These are phyloP conservation scores for Fusarium sp. DNA, from an alignment of 2,329 filamentous ascomycete species.

Conservation along the genomic window DNA sequence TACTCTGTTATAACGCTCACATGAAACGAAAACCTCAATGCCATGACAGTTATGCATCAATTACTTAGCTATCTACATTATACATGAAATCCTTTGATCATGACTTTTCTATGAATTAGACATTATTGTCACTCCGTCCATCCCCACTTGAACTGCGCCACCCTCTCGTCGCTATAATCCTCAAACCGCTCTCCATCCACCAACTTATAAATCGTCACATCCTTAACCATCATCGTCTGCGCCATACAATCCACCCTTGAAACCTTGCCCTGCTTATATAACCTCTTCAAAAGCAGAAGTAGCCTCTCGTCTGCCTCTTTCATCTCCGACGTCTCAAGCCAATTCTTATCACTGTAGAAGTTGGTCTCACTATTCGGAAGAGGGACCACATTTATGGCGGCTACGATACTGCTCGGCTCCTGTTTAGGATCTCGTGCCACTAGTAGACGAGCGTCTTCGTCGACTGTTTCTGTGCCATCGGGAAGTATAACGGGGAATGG, in stretches of 20 bases:
- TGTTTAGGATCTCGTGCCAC: background rate
- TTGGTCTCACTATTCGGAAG: background rate
- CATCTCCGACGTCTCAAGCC: background rate
- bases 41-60: no score
- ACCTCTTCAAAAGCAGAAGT: background rate
- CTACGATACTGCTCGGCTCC: background rate
- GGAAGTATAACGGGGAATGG: background rate
- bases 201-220: conserved; percentile 10
- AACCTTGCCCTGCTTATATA: background rate
- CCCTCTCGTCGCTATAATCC: conserved; percentile 10
- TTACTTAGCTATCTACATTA: no score
- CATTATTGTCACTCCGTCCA: no score
- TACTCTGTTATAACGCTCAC: no score
- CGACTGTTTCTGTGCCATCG: background rate
- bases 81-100: no score
- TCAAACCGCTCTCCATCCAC: conserved; percentile 10
- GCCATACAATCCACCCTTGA: conserved; percentile 3
- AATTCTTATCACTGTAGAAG: background rate
- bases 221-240: background rate
- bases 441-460: background rate
- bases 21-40: no score
- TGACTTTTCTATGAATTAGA: no score
- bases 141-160: conserved; percentile 1
- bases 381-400: background rate
- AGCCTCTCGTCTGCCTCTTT: background rate